phyloP scores from a whole-genome alignment of 1,284 basidiomycete species.

The Melampsora americana region DNA sequence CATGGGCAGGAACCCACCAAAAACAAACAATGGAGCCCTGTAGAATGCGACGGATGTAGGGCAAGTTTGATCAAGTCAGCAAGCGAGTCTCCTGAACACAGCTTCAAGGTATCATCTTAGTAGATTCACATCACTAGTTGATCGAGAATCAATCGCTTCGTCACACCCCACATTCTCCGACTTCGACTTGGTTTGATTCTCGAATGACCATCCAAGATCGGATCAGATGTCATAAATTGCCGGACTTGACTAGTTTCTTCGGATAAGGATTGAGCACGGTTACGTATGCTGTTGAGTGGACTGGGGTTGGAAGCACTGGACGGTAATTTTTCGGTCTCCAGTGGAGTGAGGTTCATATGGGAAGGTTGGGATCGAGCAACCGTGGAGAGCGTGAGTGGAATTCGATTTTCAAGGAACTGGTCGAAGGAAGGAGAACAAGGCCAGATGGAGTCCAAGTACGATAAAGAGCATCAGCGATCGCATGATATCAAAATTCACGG shows the following conservation, averaged over 20 bases:
- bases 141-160: constrained; percentile 19
- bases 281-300: constrained; percentile 11
- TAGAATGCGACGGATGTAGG: not conserved
- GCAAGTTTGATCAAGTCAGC: not conserved
- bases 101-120: not conserved
- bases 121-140: constrained; percentile 18
- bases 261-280: not conserved
- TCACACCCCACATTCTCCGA: constrained; percentile 9
- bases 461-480: not conserved
- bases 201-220: not conserved
- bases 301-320: not conserved
- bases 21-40: constrained; percentile 31
- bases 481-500: not conserved
- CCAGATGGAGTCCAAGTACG: not conserved
- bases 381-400: constrained; percentile 2
- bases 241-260: not conserved
- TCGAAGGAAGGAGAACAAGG: too few relatives aligned
- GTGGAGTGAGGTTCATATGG: not conserved
- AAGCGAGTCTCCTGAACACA: not conserved
- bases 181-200: not conserved
- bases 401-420: constrained; percentile 18
- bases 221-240: not conserved
- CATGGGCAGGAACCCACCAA: constrained; percentile 6
- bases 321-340: constrained; percentile 21
- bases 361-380: not conserved